Conservation (phyloP, 2,329 filamentous ascomycete species). For the Capronia americana region DNA sequence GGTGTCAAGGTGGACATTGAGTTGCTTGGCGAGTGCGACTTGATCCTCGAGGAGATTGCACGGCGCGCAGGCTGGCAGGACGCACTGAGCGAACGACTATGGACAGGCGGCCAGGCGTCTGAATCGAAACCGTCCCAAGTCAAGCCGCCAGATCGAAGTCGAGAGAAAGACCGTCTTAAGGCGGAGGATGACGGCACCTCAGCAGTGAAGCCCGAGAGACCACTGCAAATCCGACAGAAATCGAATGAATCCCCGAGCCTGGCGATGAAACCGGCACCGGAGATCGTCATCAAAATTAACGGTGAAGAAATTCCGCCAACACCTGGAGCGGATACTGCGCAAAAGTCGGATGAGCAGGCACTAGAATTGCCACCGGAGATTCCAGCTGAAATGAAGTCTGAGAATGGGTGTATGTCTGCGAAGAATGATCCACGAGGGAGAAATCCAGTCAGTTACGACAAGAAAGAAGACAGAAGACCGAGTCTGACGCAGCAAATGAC, state of each 20-base stretch:
- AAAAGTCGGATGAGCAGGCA: background rate
- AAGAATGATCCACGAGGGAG: background rate
- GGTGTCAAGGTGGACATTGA: slow-evolving; percentile 94
- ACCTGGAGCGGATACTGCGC: background rate
- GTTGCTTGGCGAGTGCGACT: slow-evolving; percentile 91
- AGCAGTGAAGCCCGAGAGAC: slow-evolving; percentile 15
- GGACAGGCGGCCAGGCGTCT: slow-evolving; percentile 20
- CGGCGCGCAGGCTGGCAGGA: slow-evolving; percentile 75
- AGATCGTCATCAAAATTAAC: slow-evolving; percentile 19
- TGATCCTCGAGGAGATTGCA: slow-evolving; percentile 85
- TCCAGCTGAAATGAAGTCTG: background rate
- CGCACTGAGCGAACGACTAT: slow-evolving; percentile 28
- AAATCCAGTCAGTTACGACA: background rate
- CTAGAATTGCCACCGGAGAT: background rate
- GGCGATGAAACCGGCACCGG: background rate
- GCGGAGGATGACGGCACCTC: background rate
- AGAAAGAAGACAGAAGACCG: slow-evolving; percentile 1
- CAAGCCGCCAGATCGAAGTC: background rate
- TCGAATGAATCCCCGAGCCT: slow-evolving; percentile 1
- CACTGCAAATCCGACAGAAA: slow-evolving; percentile 22
- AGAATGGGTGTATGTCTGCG: background rate
- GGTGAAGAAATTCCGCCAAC: slow-evolving; percentile 11
- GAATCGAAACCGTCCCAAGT: background rate
- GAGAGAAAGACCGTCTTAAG: background rate
- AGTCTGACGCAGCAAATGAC: background rate